Conservation (phyloP, 1,284 basidiomycete species). For the Apiotrichum gracile region DNA sequence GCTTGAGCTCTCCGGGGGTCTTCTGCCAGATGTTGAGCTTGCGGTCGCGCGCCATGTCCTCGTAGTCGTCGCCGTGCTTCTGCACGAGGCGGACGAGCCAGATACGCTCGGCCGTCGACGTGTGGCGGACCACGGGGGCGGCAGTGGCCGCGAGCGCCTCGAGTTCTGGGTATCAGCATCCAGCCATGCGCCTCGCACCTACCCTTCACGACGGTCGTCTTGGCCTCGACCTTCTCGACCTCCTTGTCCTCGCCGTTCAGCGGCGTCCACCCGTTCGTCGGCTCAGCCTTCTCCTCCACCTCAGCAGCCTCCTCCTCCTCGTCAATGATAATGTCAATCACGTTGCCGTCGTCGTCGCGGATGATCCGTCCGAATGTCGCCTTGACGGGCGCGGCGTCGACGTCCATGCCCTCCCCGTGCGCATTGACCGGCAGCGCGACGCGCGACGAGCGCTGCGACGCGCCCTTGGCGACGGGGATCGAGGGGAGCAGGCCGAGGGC, state of each 20-base stretch:
- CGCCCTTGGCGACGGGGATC: conserved; percentile 31
- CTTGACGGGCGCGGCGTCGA: conserved; percentile 46
- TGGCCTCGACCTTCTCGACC: conserved; percentile 39
- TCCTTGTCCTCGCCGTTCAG: conserved; percentile 18
- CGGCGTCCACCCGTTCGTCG: conserved; percentile 4
- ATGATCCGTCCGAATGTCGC: conserved; percentile 78
- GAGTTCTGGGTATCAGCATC: conserved; percentile 30
- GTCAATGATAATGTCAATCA: conserved; percentile 68
- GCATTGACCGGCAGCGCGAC: conserved; percentile 53
- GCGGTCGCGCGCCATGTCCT: conserved; percentile 72
- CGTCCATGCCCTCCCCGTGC: conserved; percentile 22
- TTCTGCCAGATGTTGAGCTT: conserved; percentile 78
- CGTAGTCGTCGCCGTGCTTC: conserved; percentile 67
- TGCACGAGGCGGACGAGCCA: conserved; percentile 65
- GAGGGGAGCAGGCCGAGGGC: conserved; percentile 44
- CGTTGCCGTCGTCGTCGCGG: conserved; percentile 72
- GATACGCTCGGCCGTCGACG: conserved; percentile 62
- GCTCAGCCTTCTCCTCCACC: conserved; percentile 33
- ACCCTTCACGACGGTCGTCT: conserved; percentile 48
- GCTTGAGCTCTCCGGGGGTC: conserved; percentile 71
- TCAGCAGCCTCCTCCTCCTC: conserved; percentile 52
- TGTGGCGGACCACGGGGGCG: conserved; percentile 54
- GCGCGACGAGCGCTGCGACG: conserved; percentile 25
- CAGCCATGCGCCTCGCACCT: too few species aligned
- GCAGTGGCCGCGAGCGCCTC: conserved; percentile 35